These are phyloP conservation scores for Udeniomyces megalosporus DNA, from an alignment of 768 basidiomycete species.

Conservation along the genomic window DNA sequence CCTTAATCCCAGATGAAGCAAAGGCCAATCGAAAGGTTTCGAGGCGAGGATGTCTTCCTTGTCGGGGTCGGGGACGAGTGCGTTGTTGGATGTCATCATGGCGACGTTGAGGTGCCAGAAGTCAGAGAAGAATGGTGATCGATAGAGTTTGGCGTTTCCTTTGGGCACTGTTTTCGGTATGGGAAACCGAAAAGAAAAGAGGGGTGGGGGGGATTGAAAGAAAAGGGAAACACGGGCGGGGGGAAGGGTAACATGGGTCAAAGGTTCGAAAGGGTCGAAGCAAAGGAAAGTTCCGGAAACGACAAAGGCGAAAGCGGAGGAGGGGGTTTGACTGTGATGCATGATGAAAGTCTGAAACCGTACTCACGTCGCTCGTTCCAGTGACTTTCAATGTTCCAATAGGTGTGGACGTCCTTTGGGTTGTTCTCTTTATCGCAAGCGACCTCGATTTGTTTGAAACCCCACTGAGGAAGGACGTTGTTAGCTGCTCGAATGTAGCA, in stretches of 20 bases:
- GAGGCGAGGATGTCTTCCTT: conserved; percentile 97
- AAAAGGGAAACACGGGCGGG: too few species aligned
- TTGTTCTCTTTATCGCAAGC: conserved; percentile 80
- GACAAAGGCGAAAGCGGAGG: too few species aligned
- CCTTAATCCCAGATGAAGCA: conserved; percentile 68
- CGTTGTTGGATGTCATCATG: conserved; percentile 99
- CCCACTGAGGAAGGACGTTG: conserved; percentile 85
- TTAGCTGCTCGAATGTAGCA: conserved; percentile 87
- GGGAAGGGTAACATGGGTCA: not conserved
- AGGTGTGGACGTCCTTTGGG: conserved; percentile 62
- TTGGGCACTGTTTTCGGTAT: conserved; percentile 54
- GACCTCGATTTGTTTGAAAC: conserved; percentile 97
- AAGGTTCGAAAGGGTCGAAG: too few species aligned
- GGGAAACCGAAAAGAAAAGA: not conserved
- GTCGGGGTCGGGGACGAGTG: conserved; percentile 89
- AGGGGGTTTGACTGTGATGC: too few species aligned
- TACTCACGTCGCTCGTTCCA: conserved; percentile 87
- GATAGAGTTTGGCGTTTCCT: conserved; percentile 67
- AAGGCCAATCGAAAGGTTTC: conserved; percentile 83
- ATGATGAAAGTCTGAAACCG: too few species aligned
- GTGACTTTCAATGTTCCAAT: conserved; percentile 98
- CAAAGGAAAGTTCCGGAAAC: too few species aligned
- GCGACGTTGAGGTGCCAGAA: conserved; percentile 99
- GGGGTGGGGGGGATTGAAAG: not conserved
- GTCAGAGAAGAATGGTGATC: conserved; percentile 82